Evolutionary conservation across 768 basidiomycete genomes (phyloP).

Genomic region (Dacryopinax spathularia): DNA sequence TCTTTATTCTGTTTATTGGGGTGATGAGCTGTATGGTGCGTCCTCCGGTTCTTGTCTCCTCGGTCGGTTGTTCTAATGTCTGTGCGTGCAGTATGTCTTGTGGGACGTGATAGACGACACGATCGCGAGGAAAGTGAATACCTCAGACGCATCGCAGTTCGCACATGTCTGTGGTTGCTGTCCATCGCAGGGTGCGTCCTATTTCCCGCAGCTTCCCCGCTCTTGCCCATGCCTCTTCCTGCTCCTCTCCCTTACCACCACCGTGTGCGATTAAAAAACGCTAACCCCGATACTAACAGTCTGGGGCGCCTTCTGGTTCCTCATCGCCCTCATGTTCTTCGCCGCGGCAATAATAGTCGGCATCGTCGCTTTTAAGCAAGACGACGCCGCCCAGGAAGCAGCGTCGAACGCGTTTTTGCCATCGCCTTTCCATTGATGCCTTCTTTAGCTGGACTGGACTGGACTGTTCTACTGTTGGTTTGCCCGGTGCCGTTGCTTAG

Average conservation of each 20-base stretch:
- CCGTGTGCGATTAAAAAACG: slow-evolving; percentile 5
- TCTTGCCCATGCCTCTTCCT: background rate
- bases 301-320: slow-evolving; percentile 81
- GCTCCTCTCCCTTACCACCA: slow-evolving; percentile 7
- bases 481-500: background rate
- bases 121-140: slow-evolving; percentile 63
- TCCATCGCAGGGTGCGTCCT: slow-evolving; percentile 51
- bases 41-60: slow-evolving; percentile 9
- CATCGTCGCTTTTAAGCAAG: slow-evolving; percentile 55
- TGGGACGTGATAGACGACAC: slow-evolving; percentile 88
- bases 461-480: background rate
- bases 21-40: slow-evolving; percentile 61
- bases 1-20: slow-evolving; percentile 69
- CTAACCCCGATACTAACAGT: slow-evolving; percentile 30
- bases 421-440: background rate
- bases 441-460: background rate
- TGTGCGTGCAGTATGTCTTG: slow-evolving; percentile 40
- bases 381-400: background rate
- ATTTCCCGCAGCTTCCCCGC: too few relatives aligned
- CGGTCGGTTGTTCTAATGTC: slow-evolving; percentile 11
- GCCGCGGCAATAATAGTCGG: slow-evolving; percentile 63
- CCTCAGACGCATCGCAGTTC: slow-evolving; percentile 77
- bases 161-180: slow-evolving; percentile 71
- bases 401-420: background rate
- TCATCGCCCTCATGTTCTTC: slow-evolving; percentile 61